Evolutionary conservation across 345 rosid genomes (phyloP).

Genomic region (Melaleuca alternifolia): DNA sequence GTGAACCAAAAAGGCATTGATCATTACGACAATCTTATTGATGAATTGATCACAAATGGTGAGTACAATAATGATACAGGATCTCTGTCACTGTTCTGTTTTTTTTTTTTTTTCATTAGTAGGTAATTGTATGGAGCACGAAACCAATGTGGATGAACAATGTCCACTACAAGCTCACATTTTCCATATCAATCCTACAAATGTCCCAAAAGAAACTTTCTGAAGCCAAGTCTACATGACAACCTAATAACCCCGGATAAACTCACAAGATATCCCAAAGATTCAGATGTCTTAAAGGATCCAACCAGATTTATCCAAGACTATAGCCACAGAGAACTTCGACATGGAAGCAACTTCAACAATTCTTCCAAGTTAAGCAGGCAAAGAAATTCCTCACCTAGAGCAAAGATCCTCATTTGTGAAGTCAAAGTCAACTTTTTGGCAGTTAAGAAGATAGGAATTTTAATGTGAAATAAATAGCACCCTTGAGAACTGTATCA

Average conservation of each 20-base stretch:
- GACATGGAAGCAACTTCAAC: neutral
- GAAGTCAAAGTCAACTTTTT: neutral
- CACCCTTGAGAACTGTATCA: neutral
- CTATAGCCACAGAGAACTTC: neutral
- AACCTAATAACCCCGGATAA: neutral
- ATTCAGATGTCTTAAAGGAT: neutral
- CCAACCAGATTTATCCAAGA: neutral
- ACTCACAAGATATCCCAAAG: neutral
- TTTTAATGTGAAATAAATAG: neutral
- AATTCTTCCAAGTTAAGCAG: neutral
- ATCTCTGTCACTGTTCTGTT: neutral
- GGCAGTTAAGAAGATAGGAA: neutral
- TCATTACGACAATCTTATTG: conserved; percentile 44
- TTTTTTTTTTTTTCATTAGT: neutral
- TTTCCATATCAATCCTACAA: neutral
- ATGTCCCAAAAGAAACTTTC: neutral
- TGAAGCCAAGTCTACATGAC: neutral
- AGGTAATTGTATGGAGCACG: neutral
- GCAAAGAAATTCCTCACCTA: neutral
- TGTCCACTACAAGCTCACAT: neutral
- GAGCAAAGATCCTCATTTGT: neutral
- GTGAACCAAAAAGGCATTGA: conserved; percentile 37
- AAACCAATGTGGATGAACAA: neutral
- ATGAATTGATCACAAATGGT: conserved; percentile 15
- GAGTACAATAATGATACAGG: neutral